phyloP scores from a whole-genome alignment of 2,329 filamentous ascomycete genomes.

The Leptodontidium sp. region DNA sequence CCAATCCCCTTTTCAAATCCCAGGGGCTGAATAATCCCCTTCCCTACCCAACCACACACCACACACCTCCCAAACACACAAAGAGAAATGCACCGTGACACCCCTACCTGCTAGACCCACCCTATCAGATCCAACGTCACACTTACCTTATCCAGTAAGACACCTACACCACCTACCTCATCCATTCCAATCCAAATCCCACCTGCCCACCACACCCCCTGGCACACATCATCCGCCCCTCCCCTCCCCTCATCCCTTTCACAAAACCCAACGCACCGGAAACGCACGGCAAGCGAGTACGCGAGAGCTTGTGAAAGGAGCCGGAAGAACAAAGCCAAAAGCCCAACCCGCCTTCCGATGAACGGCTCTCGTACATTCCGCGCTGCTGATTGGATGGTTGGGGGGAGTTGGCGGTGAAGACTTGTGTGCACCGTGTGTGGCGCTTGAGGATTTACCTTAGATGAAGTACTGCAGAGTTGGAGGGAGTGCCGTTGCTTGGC shows the following conservation, averaged over 20 bases:
- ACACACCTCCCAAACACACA: neutral
- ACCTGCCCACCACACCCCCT: neutral
- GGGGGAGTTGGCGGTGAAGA: neutral
- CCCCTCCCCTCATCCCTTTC: neutral
- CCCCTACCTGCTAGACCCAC: neutral
- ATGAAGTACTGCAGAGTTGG: too few species aligned
- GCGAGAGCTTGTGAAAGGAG: neutral
- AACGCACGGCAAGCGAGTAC: conserved; percentile 10
- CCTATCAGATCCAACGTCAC: neutral
- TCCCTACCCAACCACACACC: neutral
- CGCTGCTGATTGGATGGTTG: neutral
- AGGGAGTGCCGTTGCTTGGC: too few species aligned
- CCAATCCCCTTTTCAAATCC: neutral
- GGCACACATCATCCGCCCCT: neutral
- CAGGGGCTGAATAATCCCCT: conserved; percentile 9
- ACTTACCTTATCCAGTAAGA: conserved; percentile 3
- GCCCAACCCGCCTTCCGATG: neutral
- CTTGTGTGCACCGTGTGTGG: too few species aligned
- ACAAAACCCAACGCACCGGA: conserved; percentile 8
- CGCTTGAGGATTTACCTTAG: too few species aligned
- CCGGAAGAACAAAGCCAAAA: neutral
- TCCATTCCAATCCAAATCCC: too few species aligned
- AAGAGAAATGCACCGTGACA: conserved; percentile 8
- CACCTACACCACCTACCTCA: neutral
- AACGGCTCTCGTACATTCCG: conserved; percentile 1